Evolutionary conservation across 208 protist species (phyloP), one percentile per base, ranked within the genome.

Genomic region (Trypanosoma brucei): DNA sequence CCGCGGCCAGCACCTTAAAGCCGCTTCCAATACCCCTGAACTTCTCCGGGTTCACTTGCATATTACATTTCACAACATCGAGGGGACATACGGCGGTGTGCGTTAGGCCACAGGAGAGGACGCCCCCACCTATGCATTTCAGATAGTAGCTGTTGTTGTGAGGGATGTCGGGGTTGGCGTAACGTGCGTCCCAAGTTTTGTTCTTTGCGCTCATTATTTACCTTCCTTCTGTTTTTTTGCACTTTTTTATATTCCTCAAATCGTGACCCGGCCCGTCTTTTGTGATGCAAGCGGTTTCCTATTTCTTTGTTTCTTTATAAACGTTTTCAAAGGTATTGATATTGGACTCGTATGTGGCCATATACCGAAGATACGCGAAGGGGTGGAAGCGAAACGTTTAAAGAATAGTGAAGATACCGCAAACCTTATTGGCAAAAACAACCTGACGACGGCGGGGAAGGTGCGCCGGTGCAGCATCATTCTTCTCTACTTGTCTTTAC

Each of bases 21-120:
- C 88, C 86, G 48, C 76, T 65, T 58, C 72, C 57, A 37, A 97
- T 79, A 34, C 83, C 84, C 59, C 73, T 91, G 81, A 91, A 97
- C 75, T 93, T 79, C 45, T 83, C 81, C 65, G 93, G 92, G 78
- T 79, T 84, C 62, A 94, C 78, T 80, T 98, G 96, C 74, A 97
- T 97, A 74, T 93, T 95, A 70, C 92, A 98, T 85, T 99, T 99
- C 61, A 97, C 91, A 1, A 99, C 83, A 70, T 99, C 97, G 59
- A 99, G 79, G 1, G 96, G 96, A 68, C 92, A 97, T 31, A 98
- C 80, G 9, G 82, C 63, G 8, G 82, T 92, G 91, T 99, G 97
- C 54, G 96, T 99, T 0, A 97, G 69, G 60, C 95, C 94, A 70
- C 96, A 98, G 7, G 88, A 84, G 9, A 98, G 73, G 44, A 97